Base-by-base conservation (phyloP, 371 early-diverging fungal species). In the Blakeslea trispora region DNA sequence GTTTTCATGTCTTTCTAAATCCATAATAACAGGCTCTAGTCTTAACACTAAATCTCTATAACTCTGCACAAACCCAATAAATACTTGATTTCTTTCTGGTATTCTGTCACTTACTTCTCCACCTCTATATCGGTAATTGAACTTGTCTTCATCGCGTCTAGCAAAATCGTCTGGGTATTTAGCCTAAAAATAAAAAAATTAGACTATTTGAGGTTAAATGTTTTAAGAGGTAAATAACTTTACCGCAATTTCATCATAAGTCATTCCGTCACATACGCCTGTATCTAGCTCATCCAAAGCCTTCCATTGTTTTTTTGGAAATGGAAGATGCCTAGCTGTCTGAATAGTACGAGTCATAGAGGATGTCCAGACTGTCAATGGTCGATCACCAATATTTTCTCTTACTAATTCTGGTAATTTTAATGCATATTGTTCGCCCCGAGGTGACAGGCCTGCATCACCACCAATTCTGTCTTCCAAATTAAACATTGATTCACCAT, bases 261-360 rank as follows among this genome's bases (percentile, higher is more conserved):
- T 97, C 79, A 97, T 79, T 10, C 96, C 97, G 75, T 99, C 99
- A 78, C 99, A 99, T 3, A 95, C 91, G 13, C 99, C 98, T 5
- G 96, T 91, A 71, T 97, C 92, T 35, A 99, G 74, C 70, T 99
- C 99, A 74, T 99, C 98, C 63, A 99, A 69, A 41, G 94, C 95
- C 70, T 97, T 97, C 96, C 97, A 99, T 66, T 91, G 91, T 52
- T 95, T 77, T 60, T 96, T 95, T 45, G 94, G 92, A 74, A 89
- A 90, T 0, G 79, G 79, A 32, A 99, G 64, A 28, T 89, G 75
- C 13, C 78, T 77, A 4, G 89, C 93, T 0, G 98, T 98, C 56
- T 96, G 92, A 63, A 91, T 89, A 1, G 98, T 93, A 55, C 98
- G 85, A 63, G 82, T 86, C 73, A 97, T 76, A 13, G 99, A 94